These are phyloP conservation scores for Xylariaceae sp. DNA, from an alignment of 2,329 filamentous ascomycete species.

Conservation along the genomic window DNA sequence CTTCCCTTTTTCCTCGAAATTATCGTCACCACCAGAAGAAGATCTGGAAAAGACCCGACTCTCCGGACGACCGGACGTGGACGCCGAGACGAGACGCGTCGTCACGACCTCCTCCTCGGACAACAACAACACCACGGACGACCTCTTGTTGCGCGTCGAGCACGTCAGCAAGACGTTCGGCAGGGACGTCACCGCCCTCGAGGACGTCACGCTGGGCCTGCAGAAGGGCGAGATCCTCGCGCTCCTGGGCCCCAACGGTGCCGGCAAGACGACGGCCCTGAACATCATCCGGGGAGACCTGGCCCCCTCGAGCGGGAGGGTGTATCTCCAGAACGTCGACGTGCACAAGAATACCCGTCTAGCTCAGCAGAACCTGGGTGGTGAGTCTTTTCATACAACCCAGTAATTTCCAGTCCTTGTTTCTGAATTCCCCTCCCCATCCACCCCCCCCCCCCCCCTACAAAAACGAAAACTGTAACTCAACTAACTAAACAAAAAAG, in stretches of 20 bases:
- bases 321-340: conserved; percentile 63
- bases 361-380: conserved; percentile 59
- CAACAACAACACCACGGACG: too few species aligned
- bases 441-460: too few species aligned
- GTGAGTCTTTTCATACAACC: conserved; percentile 2
- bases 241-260: conserved; percentile 70
- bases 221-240: conserved; percentile 65
- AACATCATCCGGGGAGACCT: conserved; percentile 68
- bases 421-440: too few species aligned
- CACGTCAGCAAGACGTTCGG: conserved; percentile 66
- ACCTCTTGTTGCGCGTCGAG: conserved; percentile 63
- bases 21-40: conserved; percentile 2
- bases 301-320: conserved; percentile 56
- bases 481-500: conserved; percentile 24
- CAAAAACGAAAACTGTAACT: background rate
- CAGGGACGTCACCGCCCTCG: conserved; percentile 57
- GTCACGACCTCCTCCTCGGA: conserved; percentile 33
- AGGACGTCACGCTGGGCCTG: conserved; percentile 67
- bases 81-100: conserved; percentile 29
- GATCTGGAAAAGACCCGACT: conserved; percentile 24
- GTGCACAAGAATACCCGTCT: conserved; percentile 58
- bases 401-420: too few species aligned
- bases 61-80: conserved; percentile 23
- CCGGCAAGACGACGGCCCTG: conserved; percentile 70
- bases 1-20: background rate